Evolutionary conservation across 345 rosid genomes (phyloP), one percentile per base, ranked within the genome.

Genomic region (Nephelium lappaceum): DNA sequence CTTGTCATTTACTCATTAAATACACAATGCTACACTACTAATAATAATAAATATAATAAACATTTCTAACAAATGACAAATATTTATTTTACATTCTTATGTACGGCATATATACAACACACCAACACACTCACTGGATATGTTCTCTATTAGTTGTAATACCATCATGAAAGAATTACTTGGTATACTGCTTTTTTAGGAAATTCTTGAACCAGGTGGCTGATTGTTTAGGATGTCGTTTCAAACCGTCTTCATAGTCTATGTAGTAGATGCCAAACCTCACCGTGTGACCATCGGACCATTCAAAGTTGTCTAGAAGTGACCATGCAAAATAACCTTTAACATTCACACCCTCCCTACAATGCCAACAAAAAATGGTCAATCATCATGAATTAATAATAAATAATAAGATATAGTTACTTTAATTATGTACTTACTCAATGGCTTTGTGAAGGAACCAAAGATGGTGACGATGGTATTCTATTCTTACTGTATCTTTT

Each of bases 181-280:
- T 45, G 0, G 12, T 45, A 6, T 45, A 45, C 12, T 45, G 12
- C 12, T 60, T 78, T 9, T 15, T 49, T 27, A 83, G 78, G 43
- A 80, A 83, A n/a, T 10, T 67, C 67, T 62, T 80, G 72, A 80
- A 80, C 82, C 83, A 87, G 10, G 18, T 57, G 4, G 76, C 83
- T 0, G 87, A 87, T 38, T 38, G 67, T 69, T 86, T 86, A 4
- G 84, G 86, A 41, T 88, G 45, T 55, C 89, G 78, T 23, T 76
- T 86, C 53, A 88, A 77, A 1, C 84, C 87, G 23, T 84, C 31
- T 3, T 83, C 73, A 75, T 69, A 86, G 70, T 87, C 90, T 15
- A 87, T 61, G 69, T 74, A 86, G 24, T 79, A 60, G 19, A 88
- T 67, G 39, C 87, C 91, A n/a, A 84, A 86, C 38, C 89, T 75